Base-by-base conservation (phyloP, 371 early-diverging fungal genomes). In the Funneliformis caledonium region DNA sequence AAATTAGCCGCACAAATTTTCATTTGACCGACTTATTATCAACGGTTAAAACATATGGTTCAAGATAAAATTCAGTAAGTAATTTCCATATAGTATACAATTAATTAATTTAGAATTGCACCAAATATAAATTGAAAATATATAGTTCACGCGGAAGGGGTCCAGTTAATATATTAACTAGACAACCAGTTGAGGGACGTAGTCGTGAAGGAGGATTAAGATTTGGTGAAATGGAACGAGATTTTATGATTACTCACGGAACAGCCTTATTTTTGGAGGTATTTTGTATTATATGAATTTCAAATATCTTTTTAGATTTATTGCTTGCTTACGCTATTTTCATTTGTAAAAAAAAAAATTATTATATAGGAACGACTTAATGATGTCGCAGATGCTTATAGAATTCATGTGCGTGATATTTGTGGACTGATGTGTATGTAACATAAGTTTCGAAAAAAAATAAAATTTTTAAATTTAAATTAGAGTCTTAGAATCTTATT, bases 201-300 rank as follows among this genome's bases (percentile, higher is more conserved):
- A 88, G 92, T 12, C 85, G 97, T 70, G 97, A 97, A 81, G 97
- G 97, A 81, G 97, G 97, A 9, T 83, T 97, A 81, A 89, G 97
- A 45, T 97, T 97, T 84, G 97, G 97, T 65, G 97, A 97, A 86
- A 97, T 97, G 97, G 97, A 97, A 85, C 89, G 96, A 56, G 97
- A 96, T 84, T 95, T 95, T 83, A 95, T 96, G 88, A 96, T 96
- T 82, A 90, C 93, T 0, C 96, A 96, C 82, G 96, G 96, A 12
- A 94, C 94, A 4, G 93, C 95, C 7, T 88, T 93, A 73, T 96
- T 96, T 88, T 85, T 96, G 52, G 94, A 94, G 86, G 87, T 87
- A 81, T 62, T 26, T 61, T 42, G 22, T 19, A 52, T 67, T 42
- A 48, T 81, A 12, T 12, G 31, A 14, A 14, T 64, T 48, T 48